phyloP scores from a whole-genome alignment of 2,329 filamentous ascomycete species.

The Diaporthe sp. region DNA sequence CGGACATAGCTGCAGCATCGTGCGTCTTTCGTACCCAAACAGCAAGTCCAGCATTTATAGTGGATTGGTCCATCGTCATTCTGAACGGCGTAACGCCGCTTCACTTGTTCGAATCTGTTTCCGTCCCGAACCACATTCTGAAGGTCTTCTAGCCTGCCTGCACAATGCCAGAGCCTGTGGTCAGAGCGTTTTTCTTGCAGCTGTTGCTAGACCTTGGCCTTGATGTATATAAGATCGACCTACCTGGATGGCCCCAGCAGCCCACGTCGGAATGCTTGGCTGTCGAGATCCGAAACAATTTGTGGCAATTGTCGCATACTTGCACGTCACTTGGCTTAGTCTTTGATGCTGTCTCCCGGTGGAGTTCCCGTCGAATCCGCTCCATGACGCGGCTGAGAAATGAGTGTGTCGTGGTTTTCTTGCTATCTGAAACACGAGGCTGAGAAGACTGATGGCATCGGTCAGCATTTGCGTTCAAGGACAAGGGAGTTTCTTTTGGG shows the following conservation, averaged over 20 bases:
- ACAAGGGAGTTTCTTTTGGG: neutral
- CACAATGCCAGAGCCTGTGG: neutral
- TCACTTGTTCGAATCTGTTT: neutral
- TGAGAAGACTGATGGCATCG: neutral
- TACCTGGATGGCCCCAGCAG: neutral
- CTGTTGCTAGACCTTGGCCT: neutral
- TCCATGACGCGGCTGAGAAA: neutral
- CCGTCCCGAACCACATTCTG: neutral
- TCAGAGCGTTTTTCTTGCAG: neutral
- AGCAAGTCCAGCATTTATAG: constrained; percentile 17
- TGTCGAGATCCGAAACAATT: neutral
- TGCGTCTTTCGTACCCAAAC: neutral
- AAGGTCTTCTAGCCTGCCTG: neutral
- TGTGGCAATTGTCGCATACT: constrained; percentile 8
- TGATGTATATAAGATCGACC: neutral
- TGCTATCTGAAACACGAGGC: too few relatives aligned
- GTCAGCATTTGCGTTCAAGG: neutral
- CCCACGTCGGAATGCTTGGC: too few relatives aligned
- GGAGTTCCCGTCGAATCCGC: too few relatives aligned
- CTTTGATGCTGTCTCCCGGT: neutral
- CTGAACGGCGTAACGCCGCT: neutral
- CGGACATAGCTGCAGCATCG: neutral
- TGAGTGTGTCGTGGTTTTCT: neutral
- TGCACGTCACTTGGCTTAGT: neutral
- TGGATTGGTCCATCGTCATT: too few relatives aligned